A percentile compares a stretch with the other conserved stretches of the same genome.
Conservation (phyloP, 768 basidiomycete species). For the Amanita pseudoporphyria region DNA sequence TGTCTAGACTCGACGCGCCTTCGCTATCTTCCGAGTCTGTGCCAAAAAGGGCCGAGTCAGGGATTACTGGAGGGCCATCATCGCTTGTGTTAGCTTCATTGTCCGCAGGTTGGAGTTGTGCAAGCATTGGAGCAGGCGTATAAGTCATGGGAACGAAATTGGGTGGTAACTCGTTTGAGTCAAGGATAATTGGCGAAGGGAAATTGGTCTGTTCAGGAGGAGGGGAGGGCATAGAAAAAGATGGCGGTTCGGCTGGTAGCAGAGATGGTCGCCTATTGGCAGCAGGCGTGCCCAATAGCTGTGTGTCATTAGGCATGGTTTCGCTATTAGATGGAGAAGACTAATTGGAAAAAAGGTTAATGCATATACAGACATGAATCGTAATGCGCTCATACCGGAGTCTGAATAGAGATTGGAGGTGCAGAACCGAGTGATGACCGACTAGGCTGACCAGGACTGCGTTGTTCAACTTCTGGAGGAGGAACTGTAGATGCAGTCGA, state of each 20-base stretch:
- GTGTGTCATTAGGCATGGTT: neutral
- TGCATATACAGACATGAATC: neutral
- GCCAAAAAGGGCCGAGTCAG: constrained; percentile 5
- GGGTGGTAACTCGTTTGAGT: neutral
- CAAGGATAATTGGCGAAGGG: constrained; percentile 3
- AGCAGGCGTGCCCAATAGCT: neutral
- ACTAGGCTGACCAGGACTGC: neutral
- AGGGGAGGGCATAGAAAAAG: constrained; percentile 1
- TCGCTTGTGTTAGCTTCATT: constrained; percentile 1
- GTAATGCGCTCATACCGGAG: neutral
- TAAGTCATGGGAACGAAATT: constrained; percentile 4
- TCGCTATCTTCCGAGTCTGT: constrained; percentile 7
- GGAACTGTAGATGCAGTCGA: constrained; percentile 4
- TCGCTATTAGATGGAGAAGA: constrained; percentile 1
- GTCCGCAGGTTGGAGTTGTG: neutral
- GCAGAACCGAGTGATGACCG: constrained; percentile 3
- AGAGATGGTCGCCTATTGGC: neutral
- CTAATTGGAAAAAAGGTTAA: neutral
- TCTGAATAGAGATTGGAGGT: neutral
- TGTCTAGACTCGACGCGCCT: constrained; percentile 13
- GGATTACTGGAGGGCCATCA: constrained; percentile 6
- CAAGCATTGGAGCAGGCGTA: neutral
- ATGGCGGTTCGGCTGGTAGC: constrained; percentile 6
- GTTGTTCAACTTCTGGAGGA: neutral
- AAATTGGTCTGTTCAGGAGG: neutral